A percentile compares a stretch with the other conserved stretches of the same genome.
phyloP scores from a whole-genome alignment of 345 rosid genomes.

The Eutrema heterophyllum region DNA sequence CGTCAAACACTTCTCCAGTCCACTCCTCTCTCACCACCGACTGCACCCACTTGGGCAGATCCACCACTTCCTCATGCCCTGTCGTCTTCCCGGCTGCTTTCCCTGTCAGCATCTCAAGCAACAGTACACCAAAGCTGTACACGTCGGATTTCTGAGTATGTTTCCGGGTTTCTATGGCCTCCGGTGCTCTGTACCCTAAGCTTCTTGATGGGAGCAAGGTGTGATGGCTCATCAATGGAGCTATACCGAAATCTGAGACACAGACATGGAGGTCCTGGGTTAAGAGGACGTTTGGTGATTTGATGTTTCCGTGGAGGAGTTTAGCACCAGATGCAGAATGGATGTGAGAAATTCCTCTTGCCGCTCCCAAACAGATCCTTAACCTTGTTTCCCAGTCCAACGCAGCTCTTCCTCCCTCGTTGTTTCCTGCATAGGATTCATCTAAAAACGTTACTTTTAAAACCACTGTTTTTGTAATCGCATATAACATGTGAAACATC shows the following conservation, averaged over 20 bases:
- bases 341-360: slow-evolving; percentile 65
- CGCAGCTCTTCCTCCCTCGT: slow-evolving; percentile 42
- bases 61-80: slow-evolving; percentile 58
- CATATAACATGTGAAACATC: slow-evolving; percentile 5
- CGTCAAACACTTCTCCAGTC: slow-evolving; percentile 90
- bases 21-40: slow-evolving; percentile 89
- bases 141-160: slow-evolving; percentile 61
- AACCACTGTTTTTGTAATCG: not conserved
- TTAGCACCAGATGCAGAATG: slow-evolving; percentile 62
- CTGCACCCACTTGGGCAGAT: slow-evolving; percentile 87
- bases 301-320: slow-evolving; percentile 71
- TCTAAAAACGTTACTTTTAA: not conserved
- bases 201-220: slow-evolving; percentile 48
- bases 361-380: slow-evolving; percentile 64
- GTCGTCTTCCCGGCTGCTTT: slow-evolving; percentile 51
- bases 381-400: slow-evolving; percentile 76
- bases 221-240: slow-evolving; percentile 54
- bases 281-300: slow-evolving; percentile 72
- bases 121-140: slow-evolving; percentile 82
- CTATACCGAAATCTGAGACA: slow-evolving; percentile 70
- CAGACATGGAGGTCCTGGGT: slow-evolving; percentile 48
- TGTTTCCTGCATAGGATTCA: slow-evolving; percentile 42
- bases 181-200: slow-evolving; percentile 80
- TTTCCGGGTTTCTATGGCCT: slow-evolving; percentile 55
- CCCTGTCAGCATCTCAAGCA: slow-evolving; percentile 85